Conservation (phyloP, 805 yeast species). For the Ogataea siamensis region DNA sequence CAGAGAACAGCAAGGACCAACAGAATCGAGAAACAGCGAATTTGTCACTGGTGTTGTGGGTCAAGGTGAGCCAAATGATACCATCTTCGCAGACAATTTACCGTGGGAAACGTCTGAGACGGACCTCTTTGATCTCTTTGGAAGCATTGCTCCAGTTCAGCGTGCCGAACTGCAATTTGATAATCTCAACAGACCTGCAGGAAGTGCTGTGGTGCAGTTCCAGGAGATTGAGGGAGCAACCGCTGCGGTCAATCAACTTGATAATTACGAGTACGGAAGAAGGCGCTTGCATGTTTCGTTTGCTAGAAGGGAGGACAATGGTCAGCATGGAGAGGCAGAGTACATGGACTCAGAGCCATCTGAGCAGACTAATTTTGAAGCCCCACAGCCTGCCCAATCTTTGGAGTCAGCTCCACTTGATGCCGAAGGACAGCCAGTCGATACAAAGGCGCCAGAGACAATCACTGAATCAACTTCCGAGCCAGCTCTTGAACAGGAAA, state of each 20-base stretch:
- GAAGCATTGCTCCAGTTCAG: constrained; percentile 72
- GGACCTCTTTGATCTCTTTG: constrained; percentile 82
- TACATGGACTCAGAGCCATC: constrained; percentile 4
- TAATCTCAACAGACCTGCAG: constrained; percentile 65
- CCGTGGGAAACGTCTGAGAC: constrained; percentile 88
- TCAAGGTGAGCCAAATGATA: constrained; percentile 56
- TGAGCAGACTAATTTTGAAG: not conserved
- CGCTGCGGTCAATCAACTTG: constrained; percentile 68
- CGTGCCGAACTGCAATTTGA: constrained; percentile 74
- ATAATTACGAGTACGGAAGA: constrained; percentile 82
- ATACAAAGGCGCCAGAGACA: no score
- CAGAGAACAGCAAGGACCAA: constrained; percentile 22
- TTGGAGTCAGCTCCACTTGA: no score
- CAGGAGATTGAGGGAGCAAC: constrained; percentile 66
- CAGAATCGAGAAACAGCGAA: constrained; percentile 41
- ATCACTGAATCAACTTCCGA: no score
- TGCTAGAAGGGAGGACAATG: constrained; percentile 42
- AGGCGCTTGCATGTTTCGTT: constrained; percentile 67
- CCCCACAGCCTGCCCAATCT: constrained; percentile 1
- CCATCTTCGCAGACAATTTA: constrained; percentile 70
- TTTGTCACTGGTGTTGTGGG: constrained; percentile 69
- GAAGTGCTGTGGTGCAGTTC: constrained; percentile 83
- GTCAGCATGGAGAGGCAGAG: constrained; percentile 3
- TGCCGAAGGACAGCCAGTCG: no score
- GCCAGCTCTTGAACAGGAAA: constrained; percentile 10